These are phyloP conservation scores for Trichothecium sympodiale DNA, from an alignment of 2,329 filamentous ascomycete genomes.

Conservation along the genomic window DNA sequence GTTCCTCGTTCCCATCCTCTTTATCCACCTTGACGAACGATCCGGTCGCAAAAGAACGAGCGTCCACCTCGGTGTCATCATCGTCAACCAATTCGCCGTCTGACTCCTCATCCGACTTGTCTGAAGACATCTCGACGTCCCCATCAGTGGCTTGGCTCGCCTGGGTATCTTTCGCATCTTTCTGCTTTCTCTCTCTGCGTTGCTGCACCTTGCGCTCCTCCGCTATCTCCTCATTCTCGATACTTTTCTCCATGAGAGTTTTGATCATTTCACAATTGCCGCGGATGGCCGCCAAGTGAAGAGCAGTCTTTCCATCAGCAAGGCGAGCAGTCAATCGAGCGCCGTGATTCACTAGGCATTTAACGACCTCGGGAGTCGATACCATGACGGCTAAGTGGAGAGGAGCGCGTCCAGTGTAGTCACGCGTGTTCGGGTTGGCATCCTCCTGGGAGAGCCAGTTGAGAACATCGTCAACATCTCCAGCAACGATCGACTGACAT, in stretches of 20 bases:
- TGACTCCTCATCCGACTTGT: slow-evolving; percentile 24
- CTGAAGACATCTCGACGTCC: slow-evolving; percentile 8
- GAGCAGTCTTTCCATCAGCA: slow-evolving; percentile 67
- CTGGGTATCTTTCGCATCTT: background rate
- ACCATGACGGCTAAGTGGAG: slow-evolving; percentile 64
- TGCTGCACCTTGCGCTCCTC: slow-evolving; percentile 44
- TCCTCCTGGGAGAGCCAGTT: slow-evolving; percentile 60
- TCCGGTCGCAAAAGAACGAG: slow-evolving; percentile 47
- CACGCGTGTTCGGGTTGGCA: slow-evolving; percentile 60
- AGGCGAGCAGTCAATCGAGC: slow-evolving; percentile 64
- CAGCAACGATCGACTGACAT: slow-evolving; percentile 71
- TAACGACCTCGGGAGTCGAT: slow-evolving; percentile 59
- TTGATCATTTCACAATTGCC: slow-evolving; percentile 60
- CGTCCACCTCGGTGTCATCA: slow-evolving; percentile 38
- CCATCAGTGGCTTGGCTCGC: slow-evolving; percentile 10
- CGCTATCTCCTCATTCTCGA: slow-evolving; percentile 59
- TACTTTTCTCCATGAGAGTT: slow-evolving; percentile 62
- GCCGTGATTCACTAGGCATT: slow-evolving; percentile 58
- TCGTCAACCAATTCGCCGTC: slow-evolving; percentile 36
- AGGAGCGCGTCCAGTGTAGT: slow-evolving; percentile 69
- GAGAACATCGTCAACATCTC: slow-evolving; percentile 57
- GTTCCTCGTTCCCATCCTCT: slow-evolving; percentile 21
- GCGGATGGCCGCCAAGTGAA: slow-evolving; percentile 69
- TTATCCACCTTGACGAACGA: slow-evolving; percentile 61
- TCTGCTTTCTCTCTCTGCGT: slow-evolving; percentile 6